Evolutionary conservation across 1,284 basidiomycete species (phyloP).

Genomic region (Naganishia liquefaciens): DNA sequence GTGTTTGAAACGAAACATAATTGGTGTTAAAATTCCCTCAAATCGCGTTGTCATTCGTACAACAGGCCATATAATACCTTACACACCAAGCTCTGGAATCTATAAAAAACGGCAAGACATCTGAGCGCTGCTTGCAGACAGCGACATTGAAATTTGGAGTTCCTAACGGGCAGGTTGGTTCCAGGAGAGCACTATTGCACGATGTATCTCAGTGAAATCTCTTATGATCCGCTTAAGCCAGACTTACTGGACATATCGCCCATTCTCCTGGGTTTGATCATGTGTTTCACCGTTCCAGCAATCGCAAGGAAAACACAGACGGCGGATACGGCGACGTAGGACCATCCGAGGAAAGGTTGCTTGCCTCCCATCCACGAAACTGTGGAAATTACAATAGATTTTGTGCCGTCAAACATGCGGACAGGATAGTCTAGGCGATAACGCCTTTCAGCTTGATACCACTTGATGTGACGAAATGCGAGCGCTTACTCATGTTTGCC

Average conservation of each 20-base stretch:
- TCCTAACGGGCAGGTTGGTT: conserved; percentile 12
- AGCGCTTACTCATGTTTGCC: conserved; percentile 72
- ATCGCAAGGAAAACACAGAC: conserved; percentile 86
- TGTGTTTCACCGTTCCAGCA: conserved; percentile 83
- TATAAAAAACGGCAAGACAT: not conserved
- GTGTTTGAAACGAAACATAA: too few relatives aligned
- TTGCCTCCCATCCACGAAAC: conserved; percentile 98
- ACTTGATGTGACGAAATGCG: too few relatives aligned
- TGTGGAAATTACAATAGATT: conserved; percentile 94
- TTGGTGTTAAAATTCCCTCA: too few relatives aligned
- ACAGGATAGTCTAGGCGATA: conserved; percentile 83
- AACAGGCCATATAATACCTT: not conserved
- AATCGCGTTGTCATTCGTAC: not conserved
- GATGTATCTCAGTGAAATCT: not conserved
- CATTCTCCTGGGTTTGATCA: conserved; percentile 84
- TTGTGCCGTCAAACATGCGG: conserved; percentile 85
- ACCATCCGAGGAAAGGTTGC: conserved; percentile 89
- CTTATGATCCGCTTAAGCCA: not conserved
- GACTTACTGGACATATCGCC: conserved; percentile 49
- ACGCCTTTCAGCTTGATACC: not conserved
- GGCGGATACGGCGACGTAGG: conserved; percentile 85
- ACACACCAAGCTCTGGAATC: not conserved
- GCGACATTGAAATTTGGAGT: not conserved
- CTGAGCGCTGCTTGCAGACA: not conserved
- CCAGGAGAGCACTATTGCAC: conserved; percentile 21